These are phyloP conservation scores for Phytopythium kandeliae DNA, from an alignment of 352 stramenopile genomes.

Conservation along the genomic window DNA sequence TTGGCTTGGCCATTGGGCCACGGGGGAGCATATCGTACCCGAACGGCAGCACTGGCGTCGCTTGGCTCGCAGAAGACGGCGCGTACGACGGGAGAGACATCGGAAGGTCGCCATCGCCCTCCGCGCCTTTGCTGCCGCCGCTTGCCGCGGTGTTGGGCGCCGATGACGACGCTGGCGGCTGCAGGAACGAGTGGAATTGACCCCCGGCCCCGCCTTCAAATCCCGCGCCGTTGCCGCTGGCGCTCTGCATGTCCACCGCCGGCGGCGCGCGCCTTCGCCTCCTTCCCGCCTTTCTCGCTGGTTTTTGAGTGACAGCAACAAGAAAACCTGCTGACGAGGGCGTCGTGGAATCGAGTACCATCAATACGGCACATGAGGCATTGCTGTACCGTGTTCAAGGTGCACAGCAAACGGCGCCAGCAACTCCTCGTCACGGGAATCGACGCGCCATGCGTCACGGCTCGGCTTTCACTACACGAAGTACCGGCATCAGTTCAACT, in stretches of 20 bases:
- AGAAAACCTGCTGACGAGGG: neutral
- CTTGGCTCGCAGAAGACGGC: constrained; percentile 21
- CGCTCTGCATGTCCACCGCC: constrained; percentile 11
- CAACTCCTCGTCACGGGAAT: neutral
- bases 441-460: neutral
- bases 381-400: too few species aligned
- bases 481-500: too few species aligned
- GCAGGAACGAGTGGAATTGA: constrained; percentile 9
- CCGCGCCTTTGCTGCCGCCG: neutral
- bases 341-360: neutral
- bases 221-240: constrained; percentile 1
- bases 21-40: constrained; percentile 29
- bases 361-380: neutral
- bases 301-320: neutral
- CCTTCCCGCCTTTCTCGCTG: neutral
- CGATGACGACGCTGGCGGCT: neutral
- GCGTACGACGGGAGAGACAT: constrained; percentile 76
- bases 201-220: constrained; percentile 1
- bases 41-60: constrained; percentile 14
- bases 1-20: constrained; percentile 12
- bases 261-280: neutral
- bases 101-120: constrained; percentile 52
- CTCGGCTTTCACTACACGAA: too few species aligned
- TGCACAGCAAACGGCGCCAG: too few species aligned
- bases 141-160: neutral